Conservation (phyloP, 306 rosid species). For the Oemleria cerasiformis region DNA sequence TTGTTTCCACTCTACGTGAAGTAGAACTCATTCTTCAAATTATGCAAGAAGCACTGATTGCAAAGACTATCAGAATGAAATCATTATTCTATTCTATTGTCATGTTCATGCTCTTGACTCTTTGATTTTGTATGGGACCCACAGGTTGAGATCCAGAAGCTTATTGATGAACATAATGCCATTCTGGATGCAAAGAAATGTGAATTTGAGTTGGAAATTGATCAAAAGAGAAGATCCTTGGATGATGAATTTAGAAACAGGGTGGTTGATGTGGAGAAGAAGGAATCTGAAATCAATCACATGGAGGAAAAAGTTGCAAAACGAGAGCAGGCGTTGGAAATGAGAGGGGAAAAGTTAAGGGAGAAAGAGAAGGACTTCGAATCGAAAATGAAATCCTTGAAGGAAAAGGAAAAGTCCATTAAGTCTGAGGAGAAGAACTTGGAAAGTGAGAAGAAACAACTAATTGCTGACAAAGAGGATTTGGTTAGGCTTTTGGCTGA, state of each 20-base stretch:
- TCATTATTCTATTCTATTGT: background rate
- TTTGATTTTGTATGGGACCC: constrained; percentile 8
- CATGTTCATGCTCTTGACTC: constrained; percentile 8
- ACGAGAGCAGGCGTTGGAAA: constrained; percentile 81
- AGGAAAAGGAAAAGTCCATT: constrained; percentile 68
- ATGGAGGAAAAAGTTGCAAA: constrained; percentile 76
- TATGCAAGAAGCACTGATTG: background rate
- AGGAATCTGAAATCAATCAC: constrained; percentile 83
- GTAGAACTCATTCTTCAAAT: background rate
- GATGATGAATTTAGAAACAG: constrained; percentile 68
- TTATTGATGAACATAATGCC: constrained; percentile 72
- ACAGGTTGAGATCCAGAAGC: constrained; percentile 85
- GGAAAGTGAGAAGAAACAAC: constrained; percentile 51
- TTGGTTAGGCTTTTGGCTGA: constrained; percentile 60
- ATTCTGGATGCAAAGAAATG: constrained; percentile 59
- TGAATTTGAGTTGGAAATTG: constrained; percentile 76
- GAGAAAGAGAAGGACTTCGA: constrained; percentile 90
- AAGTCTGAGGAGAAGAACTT: constrained; percentile 66
- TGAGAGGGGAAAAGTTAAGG: constrained; percentile 75
- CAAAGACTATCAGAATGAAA: background rate
- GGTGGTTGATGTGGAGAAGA: constrained; percentile 69
- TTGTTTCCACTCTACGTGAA: background rate
- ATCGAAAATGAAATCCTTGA: constrained; percentile 60
- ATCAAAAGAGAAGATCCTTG: constrained; percentile 67
- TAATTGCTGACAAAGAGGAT: constrained; percentile 63